Conservation (phyloP, 768 basidiomycete genomes). For the Lactifluus rugatus region DNA sequence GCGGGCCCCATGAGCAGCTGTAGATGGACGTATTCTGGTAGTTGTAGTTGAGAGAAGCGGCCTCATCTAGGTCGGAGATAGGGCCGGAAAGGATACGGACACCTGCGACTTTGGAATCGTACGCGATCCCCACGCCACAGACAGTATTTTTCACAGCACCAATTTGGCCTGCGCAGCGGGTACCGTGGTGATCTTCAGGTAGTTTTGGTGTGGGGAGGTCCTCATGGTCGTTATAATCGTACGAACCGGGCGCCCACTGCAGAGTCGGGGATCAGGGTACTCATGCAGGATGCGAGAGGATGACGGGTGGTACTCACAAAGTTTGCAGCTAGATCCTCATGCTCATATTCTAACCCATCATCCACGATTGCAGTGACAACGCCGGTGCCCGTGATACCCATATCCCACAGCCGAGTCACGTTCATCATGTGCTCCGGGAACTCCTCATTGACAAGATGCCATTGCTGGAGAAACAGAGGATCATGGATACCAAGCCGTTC, state of each 20-base stretch:
- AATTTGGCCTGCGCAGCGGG: constrained; percentile 94
- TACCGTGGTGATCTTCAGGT: constrained; percentile 91
- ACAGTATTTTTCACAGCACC: constrained; percentile 87
- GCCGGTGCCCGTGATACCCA: constrained; percentile 81
- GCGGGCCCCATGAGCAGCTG: constrained; percentile 97
- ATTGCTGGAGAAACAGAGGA: constrained; percentile 77
- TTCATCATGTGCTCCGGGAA: constrained; percentile 83
- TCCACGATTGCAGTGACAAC: constrained; percentile 86
- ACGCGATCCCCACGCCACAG: constrained; percentile 92
- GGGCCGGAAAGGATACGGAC: constrained; percentile 91
- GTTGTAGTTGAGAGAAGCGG: constrained; percentile 87
- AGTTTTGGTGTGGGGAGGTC: constrained; percentile 79
- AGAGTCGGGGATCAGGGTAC: not conserved
- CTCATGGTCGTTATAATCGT: constrained; percentile 94
- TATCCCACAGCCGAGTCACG: constrained; percentile 85
- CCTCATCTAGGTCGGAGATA: constrained; percentile 93
- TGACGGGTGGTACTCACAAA: constrained; percentile 54
- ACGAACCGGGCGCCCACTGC: constrained; percentile 79
- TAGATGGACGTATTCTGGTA: constrained; percentile 89
- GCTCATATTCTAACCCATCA: constrained; percentile 88
- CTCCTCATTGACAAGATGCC: constrained; percentile 90
- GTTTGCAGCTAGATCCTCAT: constrained; percentile 78
- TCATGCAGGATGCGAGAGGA: not conserved
- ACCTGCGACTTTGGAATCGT: constrained; percentile 84
- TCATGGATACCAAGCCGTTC: constrained; percentile 61